phyloP scores from a whole-genome alignment of 371 early-diverging fungal species.

The Scutellospora calospora region DNA sequence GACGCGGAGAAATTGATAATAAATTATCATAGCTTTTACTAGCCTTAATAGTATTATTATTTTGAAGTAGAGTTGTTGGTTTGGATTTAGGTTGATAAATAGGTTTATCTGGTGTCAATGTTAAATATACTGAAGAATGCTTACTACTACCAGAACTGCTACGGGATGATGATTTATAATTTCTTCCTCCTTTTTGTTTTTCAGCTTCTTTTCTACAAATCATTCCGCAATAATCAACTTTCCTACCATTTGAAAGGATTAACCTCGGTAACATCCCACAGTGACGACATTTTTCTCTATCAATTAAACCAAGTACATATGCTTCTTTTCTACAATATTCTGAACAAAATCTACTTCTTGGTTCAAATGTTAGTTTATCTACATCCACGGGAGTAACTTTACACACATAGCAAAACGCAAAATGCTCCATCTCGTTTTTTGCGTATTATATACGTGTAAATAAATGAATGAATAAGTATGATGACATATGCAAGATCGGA shows the following conservation, averaged over 20 bases:
- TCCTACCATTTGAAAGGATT: not conserved
- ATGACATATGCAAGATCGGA: no score
- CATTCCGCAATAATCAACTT: conserved; percentile 5
- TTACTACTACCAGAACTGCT: no score
- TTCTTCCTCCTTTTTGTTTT: not conserved
- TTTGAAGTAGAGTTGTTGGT: no score
- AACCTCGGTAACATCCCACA: not conserved
- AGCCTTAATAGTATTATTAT: no score
- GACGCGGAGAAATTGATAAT: no score
- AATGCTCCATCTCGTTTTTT: not conserved
- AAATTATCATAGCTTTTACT: no score
- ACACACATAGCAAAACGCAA: not conserved
- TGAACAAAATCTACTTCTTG: not conserved
- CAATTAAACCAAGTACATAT: not conserved
- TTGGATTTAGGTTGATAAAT: no score
- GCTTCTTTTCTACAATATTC: conserved; percentile 10
- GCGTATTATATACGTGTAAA: no score
- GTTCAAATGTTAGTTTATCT: not conserved
- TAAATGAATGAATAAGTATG: no score
- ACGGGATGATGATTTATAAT: not conserved
- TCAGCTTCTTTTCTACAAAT: not conserved
- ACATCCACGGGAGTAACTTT: not conserved
- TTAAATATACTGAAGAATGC: no score
- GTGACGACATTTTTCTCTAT: not conserved
- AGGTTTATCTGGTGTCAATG: no score